phyloP scores from a whole-genome alignment of 352 stramenopile species.

The Phytophthora cajani region DNA sequence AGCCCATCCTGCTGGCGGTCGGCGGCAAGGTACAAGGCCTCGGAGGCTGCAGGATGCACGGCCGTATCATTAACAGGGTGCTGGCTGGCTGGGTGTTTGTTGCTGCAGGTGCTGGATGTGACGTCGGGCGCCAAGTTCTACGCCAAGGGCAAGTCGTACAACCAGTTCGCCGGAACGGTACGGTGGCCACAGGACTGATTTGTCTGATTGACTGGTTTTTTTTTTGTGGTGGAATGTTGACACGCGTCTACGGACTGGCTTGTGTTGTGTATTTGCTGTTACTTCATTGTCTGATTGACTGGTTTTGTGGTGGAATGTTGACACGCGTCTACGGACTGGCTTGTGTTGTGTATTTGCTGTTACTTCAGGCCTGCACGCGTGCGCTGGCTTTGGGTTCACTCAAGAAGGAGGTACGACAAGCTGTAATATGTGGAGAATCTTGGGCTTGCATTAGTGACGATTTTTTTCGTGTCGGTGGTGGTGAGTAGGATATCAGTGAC shows the following conservation, averaged over 20 bases:
- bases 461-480: background rate
- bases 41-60: background rate
- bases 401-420: constrained; percentile 57
- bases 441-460: background rate
- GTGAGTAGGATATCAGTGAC: constrained; percentile 71
- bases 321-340: constrained; percentile 2
- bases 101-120: constrained; percentile 69
- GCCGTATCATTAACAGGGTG: constrained; percentile 7
- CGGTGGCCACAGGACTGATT: constrained; percentile 8
- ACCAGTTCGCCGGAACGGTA: constrained; percentile 78
- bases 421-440: background rate
- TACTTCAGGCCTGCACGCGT: constrained; percentile 73
- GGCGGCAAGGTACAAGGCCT: constrained; percentile 63
- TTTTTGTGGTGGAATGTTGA: constrained; percentile 13
- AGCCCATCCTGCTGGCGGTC: constrained; percentile 74
- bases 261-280: background rate
- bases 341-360: background rate
- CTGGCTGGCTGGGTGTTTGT: background rate
- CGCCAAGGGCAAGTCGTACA: constrained; percentile 71
- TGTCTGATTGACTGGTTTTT: constrained; percentile 1
- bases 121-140: constrained; percentile 80
- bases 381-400: constrained; percentile 75
- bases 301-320: constrained; percentile 3
- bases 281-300: background rate
- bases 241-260: background rate